Evolutionary conservation across 345 rosid genomes (phyloP), one percentile per base, ranked within the genome.

Genomic region (Lumnitzera racemosa): DNA sequence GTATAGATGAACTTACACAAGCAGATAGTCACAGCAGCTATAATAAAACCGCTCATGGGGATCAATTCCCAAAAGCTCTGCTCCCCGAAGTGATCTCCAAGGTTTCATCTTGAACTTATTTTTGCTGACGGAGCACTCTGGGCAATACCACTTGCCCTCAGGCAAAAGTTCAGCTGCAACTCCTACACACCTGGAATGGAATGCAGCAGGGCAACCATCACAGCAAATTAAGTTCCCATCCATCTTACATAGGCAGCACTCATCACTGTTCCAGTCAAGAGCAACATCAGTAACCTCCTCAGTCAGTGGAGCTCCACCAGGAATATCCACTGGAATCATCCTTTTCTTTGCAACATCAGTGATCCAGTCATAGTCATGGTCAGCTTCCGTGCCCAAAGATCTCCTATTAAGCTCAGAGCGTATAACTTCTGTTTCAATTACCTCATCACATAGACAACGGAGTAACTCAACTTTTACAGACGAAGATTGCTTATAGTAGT

Each of bases 201-300:
- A 94, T 12, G 99, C 99, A 76, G 99, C 97, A 59, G 99, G 99
- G 72, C 99, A 90, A 56, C 99, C 99, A 78, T 94, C 99, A 69
- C 99, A 94, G 72, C 97, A 94, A 64, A 94, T 83, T 74, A 94
- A 75, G 62, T 50, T 87, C 60, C 99, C 97, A 66, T 94, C 96
- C 99, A 94, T 94, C 83, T 88, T 94, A 66, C 99, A 94, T 63
- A 94, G 82, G 74, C 82, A 80, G 71, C 97, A 94, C 68, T 94
- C 95, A 59, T 94, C 97, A 67, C 83, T 86, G 73, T 94, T 94
- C 91, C 86, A 68, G 75, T 90, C 97, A 64, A 62, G 57, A 20
- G 78, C 71, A 29, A 75, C 77, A 68, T 86, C 91, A 65, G 51
- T 68, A 55, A 70, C 69, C 65, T 84, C 96, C 63, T 76, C 86